Base-by-base conservation (phyloP, 306 rosid species). In the Fagus sylvatica region DNA sequence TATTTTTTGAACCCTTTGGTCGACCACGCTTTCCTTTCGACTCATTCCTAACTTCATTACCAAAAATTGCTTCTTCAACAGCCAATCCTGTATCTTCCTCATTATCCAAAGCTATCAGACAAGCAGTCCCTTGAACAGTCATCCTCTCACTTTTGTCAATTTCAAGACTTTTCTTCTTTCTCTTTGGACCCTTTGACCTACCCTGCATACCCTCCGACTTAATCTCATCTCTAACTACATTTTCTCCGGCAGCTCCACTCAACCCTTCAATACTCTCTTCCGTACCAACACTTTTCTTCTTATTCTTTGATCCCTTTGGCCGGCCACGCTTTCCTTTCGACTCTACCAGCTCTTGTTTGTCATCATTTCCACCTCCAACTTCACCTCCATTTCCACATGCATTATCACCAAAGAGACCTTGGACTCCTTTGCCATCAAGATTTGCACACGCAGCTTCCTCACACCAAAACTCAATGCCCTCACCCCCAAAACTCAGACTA, bases 131-230 rank as follows among this genome's bases (percentile, higher is more conserved):
- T 53, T 64, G 81, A 71, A 43, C 74, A 36, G 67, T 36, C 66
- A 66, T 8, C 34, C 46, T 54, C 10, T 61, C 16, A 22, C 22
- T 77, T 55, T 15, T 62, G 19, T 12, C 67, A 34, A 65, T 65
- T 11, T 37, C 42, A 62, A 51, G 78, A 73, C 2, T 65, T 42
- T 75, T 79, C 67, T 75, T 74, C 75, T 76, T 76, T 62, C 74
- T 66, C 78, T 74, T 71, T 28, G 85, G 71, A 65, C 83, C 82
- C 84, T 76, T 88, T 11, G 86, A 81, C 59, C 81, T 75, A 51
- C 83, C 89, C 40, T 73, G 81, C 80, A 34, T 84, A 8, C 39
- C 39, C 71, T 72, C 10, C 30, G 69, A 73, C 74, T 69, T 75
- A 54, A 5, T 53, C 64, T 74, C 80, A 61, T 68, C 80, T 36